Base-by-base conservation (phyloP, 192 early-diverging fungal species). In the Backusella sp. region DNA sequence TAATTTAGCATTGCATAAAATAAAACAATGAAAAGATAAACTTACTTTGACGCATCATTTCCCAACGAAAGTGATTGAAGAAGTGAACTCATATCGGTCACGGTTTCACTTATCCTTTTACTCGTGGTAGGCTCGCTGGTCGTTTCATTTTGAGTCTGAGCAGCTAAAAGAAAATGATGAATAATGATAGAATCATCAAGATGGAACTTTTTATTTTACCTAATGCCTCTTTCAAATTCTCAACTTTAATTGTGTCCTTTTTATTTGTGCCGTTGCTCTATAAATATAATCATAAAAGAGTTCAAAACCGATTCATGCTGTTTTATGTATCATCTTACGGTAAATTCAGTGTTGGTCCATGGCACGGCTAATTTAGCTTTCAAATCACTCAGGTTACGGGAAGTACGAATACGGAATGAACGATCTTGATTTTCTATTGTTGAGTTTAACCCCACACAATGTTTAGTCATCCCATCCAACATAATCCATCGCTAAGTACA, bases 181-280 rank as follows among this genome's bases (percentile, higher is more conserved):
- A 21, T 19, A 42, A 30, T n/a, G 44, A 19, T 49, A 1, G 15
- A 49, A 49, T 49, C 5, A 49, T 19, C 17, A 36, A 34, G n/a
- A 35, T 39, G 14, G 28, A 15, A 35, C 35, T 8, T 4, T n/a
- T 37, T 19, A 1, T 30, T n/a, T 73, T n/a, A 78, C 77, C 35
- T 39, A 81, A 56, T 34, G 76, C 80, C 36, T 81, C 80, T 37
- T 77, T 76, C 32, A 81, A 62, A n/a, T 77, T 81, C 15, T 81
- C 80, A 26, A 81, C 80, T 42, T 70, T 77, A 66, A 81, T 77
- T 23, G 76, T 65, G 9, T 76, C 76, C 37, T 65, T 77, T 46
- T 79, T 73, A 35, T 19, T 34, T 11, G 56, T n/a, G 12, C 53
- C 41, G 56, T 37, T 73, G 19, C 39, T 62, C 77, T 78, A 28